Percentiles rank a stretch among this genome's conserved stretches.
Conservation (phyloP, 2,329 filamentous ascomycete genomes). For the Neopestalotiopsis rosae region DNA sequence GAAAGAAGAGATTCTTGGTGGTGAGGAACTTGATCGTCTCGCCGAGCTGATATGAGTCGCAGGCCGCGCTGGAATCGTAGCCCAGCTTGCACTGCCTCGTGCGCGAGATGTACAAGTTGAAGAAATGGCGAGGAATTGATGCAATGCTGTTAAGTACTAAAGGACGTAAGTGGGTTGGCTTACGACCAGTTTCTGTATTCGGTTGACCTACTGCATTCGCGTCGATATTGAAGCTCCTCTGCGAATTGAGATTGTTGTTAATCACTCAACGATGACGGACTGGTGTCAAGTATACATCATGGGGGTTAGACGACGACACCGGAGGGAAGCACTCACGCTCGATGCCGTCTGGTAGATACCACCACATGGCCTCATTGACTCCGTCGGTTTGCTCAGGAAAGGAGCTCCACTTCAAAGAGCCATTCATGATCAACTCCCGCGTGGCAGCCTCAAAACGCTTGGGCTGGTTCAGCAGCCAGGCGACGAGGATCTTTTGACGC, state of each 20-base stretch:
- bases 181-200: no score
- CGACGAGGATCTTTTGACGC: constrained; percentile 72
- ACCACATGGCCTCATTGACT: constrained; percentile 61
- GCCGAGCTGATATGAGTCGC: constrained; percentile 79
- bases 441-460: constrained; percentile 66
- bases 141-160: constrained; percentile 69
- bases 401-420: constrained; percentile 63
- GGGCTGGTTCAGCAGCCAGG: constrained; percentile 68
- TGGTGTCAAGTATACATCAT: not conserved
- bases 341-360: constrained; percentile 71
- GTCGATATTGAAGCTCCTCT: constrained; percentile 71
- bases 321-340: constrained; percentile 57
- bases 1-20: constrained; percentile 63
- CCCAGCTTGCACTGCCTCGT: constrained; percentile 71
- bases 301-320: not conserved
- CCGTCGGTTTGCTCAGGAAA: constrained; percentile 41
- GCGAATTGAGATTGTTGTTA: not conserved
- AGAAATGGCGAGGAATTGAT: constrained; percentile 72
- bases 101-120: constrained; percentile 70
- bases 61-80: constrained; percentile 74
- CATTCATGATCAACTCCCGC: constrained; percentile 68
- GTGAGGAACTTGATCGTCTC: constrained; percentile 77
- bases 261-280: not conserved
- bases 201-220: constrained; percentile 49
- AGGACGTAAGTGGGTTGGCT: no score